Percentiles rank a stretch among this genome's conserved stretches.
phyloP scores from a whole-genome alignment of 306 rosid genomes.

The Castanea sativa region DNA sequence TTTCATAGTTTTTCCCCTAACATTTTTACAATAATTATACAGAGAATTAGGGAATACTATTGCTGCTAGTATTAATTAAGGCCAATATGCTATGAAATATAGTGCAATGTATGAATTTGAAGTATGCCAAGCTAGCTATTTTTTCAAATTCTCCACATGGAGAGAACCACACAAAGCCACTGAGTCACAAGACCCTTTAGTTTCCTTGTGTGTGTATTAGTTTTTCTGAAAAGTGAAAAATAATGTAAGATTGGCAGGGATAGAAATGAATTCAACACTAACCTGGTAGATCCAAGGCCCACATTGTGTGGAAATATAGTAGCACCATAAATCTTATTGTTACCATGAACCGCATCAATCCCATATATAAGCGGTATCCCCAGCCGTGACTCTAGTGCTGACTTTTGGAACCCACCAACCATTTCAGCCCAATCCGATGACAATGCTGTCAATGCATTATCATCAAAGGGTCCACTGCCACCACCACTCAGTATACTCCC shows the following conservation, averaged over 20 bases:
- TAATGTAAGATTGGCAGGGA: background rate
- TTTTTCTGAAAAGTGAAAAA: no score
- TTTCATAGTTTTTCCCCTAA: no score
- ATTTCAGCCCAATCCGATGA: conserved; percentile 86
- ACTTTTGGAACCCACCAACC: conserved; percentile 68
- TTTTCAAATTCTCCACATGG: no score
- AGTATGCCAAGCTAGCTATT: no score
- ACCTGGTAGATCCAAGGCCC: conserved; percentile 90
- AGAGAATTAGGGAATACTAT: no score
- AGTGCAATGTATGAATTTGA: no score
- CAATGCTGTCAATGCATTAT: conserved; percentile 41
- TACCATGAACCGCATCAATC: conserved; percentile 90
- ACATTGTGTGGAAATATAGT: conserved; percentile 85
- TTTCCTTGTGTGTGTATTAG: no score
- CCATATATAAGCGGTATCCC: conserved; percentile 82
- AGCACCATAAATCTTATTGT: conserved; percentile 70
- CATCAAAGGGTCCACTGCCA: conserved; percentile 73
- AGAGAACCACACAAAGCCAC: no score
- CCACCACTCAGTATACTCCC: conserved; percentile 76
- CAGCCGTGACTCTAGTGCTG: conserved; percentile 61
- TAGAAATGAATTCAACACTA: conserved; percentile 10
- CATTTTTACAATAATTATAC: no score
- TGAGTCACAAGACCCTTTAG: no score
- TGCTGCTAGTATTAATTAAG: no score
- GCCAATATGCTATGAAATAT: no score